Evolutionary conservation across 23 red algal genomes (phyloP).

Genomic region (Gracilariopsis chorda): DNA sequence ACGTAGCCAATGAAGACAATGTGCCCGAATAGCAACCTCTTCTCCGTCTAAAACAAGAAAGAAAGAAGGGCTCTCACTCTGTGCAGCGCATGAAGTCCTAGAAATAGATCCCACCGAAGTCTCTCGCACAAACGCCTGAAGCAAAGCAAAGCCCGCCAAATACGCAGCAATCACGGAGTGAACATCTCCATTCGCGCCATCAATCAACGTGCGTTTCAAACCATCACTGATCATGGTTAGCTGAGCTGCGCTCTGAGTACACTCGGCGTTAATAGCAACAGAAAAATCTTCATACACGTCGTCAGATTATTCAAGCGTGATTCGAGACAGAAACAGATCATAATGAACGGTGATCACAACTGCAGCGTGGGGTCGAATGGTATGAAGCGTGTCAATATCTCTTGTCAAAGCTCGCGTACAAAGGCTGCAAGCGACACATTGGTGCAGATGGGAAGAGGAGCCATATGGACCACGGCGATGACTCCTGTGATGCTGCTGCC

Average conservation of each 20-base stretch:
- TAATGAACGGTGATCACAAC: slow-evolving; percentile 10
- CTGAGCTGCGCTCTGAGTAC: neutral
- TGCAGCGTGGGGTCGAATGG: slow-evolving; percentile 20
- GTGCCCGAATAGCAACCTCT: slow-evolving; percentile 16
- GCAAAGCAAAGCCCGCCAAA: slow-evolving; percentile 39
- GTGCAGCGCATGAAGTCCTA: neutral
- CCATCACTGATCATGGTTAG: neutral
- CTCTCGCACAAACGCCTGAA: slow-evolving; percentile 27
- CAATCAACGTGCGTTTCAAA: neutral
- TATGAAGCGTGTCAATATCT: neutral
- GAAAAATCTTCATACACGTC: neutral
- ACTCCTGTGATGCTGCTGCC: too few species aligned
- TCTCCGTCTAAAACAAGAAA: slow-evolving; percentile 43
- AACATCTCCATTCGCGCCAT: neutral
- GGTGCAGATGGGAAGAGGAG: neutral
- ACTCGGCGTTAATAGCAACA: neutral
- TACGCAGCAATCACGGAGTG: slow-evolving; percentile 21
- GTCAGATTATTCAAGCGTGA: neutral
- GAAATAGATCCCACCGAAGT: slow-evolving; percentile 40
- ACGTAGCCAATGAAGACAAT: slow-evolving; percentile 10
- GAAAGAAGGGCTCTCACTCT: neutral
- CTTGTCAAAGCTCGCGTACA: slow-evolving; percentile 20
- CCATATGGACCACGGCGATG: too few species aligned
- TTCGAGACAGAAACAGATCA: neutral
- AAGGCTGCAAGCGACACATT: neutral